Evolutionary conservation across 1,284 basidiomycete species (phyloP), one percentile per base, ranked within the genome.

Genomic region (Rhodotorula sp.): DNA sequence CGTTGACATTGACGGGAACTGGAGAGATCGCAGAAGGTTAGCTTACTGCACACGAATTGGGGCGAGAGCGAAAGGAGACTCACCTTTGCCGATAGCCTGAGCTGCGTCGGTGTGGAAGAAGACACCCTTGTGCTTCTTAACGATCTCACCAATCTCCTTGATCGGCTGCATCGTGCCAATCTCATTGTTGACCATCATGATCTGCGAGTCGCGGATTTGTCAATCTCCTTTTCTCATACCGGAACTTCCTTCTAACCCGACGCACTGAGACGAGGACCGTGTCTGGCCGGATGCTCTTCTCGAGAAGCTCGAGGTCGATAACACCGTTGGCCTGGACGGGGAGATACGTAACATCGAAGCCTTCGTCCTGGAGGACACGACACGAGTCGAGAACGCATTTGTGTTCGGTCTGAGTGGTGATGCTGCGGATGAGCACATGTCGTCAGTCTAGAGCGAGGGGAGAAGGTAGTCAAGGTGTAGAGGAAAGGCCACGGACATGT

Each of bases 101-200:
- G 96, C 96, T 26, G 92, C 95, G 80, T 99, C 96, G 30, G 96
- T 95, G 82, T 99, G 96, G 85, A 99, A 89, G 81, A 94, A 90
- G 22, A 96, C 86, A 18, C 92, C 90, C 77, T 93, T 87, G 80
- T 92, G 86, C 80, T 90, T 87, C 77, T 84, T 84, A 61, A 92
- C 80, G 40, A 96, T 85, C 8, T 87, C 86, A 31, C 94, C 95
- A 74, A 99, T 99, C 81, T 98, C 94, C 79, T 91, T 90, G 72
- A 99, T 86, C 2, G 96, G 96, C 80, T 99, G 96, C 71, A 99
- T 96, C 71, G 98, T 94, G 59, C 96, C 96, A 11, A 94, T 99
- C 83, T 99, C 96, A 82, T 99, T 99, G 84, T 99, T 99, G 72
- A 99, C 95, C 6, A 91, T 87, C 96, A 99, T 99, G 80, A 99